Conservation (phyloP, 371 early-diverging fungal species). For the Coemansia sp. region DNA sequence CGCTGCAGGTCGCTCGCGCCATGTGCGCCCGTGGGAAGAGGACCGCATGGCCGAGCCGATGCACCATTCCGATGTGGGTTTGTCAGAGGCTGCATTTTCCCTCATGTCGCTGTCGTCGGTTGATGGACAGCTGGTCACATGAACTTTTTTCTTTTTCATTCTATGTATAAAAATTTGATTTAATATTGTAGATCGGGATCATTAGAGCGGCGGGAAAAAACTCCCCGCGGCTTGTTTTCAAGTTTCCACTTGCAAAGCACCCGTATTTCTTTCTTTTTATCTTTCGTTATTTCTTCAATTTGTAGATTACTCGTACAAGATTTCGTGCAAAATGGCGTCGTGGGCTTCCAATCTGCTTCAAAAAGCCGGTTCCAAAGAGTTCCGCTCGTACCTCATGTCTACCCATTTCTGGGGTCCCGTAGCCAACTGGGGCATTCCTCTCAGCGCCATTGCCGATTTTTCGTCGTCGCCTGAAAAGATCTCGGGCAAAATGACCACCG, state of each 20-base stretch:
- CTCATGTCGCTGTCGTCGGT: slow-evolving; percentile 44
- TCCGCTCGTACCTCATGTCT: slow-evolving; percentile 71
- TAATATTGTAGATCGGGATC: neutral
- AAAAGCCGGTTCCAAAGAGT: slow-evolving; percentile 68
- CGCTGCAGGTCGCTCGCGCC: slow-evolving; percentile 2
- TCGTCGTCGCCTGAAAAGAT: slow-evolving; percentile 90
- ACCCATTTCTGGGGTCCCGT: slow-evolving; percentile 57
- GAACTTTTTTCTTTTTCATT: neutral
- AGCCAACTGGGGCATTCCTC: slow-evolving; percentile 97
- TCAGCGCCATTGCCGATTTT: slow-evolving; percentile 93
- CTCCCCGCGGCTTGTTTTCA: neutral
- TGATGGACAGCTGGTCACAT: neutral
- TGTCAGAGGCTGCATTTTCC: slow-evolving; percentile 45
- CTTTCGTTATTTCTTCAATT: neutral
- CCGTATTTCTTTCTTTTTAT: slow-evolving; percentile 1
- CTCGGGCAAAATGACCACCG: slow-evolving; percentile 88
- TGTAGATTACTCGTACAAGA: neutral
- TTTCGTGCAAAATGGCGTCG: slow-evolving; percentile 56
- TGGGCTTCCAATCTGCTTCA: slow-evolving; percentile 59
- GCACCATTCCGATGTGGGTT: slow-evolving; percentile 11
- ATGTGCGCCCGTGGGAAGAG: slow-evolving; percentile 45
- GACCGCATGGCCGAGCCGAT: neutral
- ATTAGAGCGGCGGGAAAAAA: neutral
- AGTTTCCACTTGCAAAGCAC: too few species aligned
- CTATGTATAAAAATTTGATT: neutral